Evolutionary conservation across 1,284 basidiomycete species (phyloP).

Genomic region (Boletus austroedulis): DNA sequence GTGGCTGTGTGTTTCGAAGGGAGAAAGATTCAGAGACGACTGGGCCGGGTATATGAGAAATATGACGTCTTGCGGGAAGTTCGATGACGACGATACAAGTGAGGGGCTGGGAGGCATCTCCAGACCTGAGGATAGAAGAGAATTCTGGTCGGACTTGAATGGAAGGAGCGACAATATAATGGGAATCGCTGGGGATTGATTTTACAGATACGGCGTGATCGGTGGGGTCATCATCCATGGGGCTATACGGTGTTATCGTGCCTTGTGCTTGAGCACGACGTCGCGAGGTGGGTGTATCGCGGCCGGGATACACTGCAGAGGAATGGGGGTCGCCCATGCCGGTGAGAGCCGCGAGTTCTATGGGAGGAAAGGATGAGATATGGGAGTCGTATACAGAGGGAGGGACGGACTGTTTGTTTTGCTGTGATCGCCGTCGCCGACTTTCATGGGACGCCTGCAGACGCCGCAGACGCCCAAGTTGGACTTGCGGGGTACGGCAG

Average conservation of each 20-base stretch:
- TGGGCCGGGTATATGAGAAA: slow-evolving; percentile 56
- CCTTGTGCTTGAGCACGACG: slow-evolving; percentile 30
- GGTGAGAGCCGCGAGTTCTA: slow-evolving; percentile 86
- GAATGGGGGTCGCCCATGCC: slow-evolving; percentile 71
- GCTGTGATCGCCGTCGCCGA: slow-evolving; percentile 76
- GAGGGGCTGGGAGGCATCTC: slow-evolving; percentile 73
- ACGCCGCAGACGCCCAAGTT: slow-evolving; percentile 95
- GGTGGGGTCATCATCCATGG: slow-evolving; percentile 76
- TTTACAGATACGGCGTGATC: slow-evolving; percentile 56
- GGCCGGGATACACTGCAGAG: slow-evolving; percentile 61
- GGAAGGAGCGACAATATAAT: slow-evolving; percentile 81
- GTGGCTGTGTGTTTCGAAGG: slow-evolving; percentile 31
- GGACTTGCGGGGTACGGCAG: slow-evolving; percentile 60
- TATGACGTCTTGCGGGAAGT: slow-evolving; percentile 69
- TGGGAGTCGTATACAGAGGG: background rate
- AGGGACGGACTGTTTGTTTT: slow-evolving; percentile 77
- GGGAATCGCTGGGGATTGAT: slow-evolving; percentile 45
- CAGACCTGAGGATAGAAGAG: slow-evolving; percentile 69
- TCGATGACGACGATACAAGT: slow-evolving; percentile 91
- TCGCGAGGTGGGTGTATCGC: slow-evolving; percentile 54
- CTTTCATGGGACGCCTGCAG: slow-evolving; percentile 91
- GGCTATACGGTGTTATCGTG: slow-evolving; percentile 46
- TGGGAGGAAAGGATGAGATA: slow-evolving; percentile 6
- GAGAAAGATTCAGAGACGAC: slow-evolving; percentile 48
- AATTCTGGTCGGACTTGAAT: slow-evolving; percentile 91